Conservation (phyloP, 768 basidiomycete species). For the Russula olivacea region DNA sequence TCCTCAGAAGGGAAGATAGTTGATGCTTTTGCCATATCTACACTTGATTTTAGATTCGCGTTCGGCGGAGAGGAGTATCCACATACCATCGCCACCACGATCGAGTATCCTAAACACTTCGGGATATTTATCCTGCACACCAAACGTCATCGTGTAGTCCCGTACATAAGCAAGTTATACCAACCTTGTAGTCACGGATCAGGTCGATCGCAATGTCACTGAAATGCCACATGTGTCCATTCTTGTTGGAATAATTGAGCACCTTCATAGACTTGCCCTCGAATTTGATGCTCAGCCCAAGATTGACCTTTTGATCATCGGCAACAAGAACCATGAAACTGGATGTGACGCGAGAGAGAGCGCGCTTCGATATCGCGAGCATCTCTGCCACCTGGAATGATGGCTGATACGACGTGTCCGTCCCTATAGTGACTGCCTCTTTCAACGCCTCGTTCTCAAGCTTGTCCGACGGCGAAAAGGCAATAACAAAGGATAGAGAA, state of each 20-base stretch:
- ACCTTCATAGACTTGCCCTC: constrained; percentile 93
- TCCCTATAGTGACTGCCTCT: constrained; percentile 47
- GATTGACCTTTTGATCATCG: constrained; percentile 76
- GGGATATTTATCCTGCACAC: constrained; percentile 65
- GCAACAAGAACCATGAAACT: constrained; percentile 82
- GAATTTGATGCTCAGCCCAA: constrained; percentile 94
- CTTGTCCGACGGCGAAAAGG: constrained; percentile 86
- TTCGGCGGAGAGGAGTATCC: constrained; percentile 10
- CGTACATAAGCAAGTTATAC: background rate
- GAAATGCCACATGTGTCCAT: constrained; percentile 85
- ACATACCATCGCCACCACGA: constrained; percentile 61
- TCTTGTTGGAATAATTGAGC: constrained; percentile 83
- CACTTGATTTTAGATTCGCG: background rate
- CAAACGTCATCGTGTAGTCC: background rate
- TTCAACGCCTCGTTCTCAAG: constrained; percentile 77
- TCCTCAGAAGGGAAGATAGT: constrained; percentile 49
- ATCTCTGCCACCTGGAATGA: constrained; percentile 73
- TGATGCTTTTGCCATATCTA: constrained; percentile 67
- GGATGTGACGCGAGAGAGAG: constrained; percentile 85
- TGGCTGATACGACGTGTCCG: constrained; percentile 59
- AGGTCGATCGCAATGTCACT: constrained; percentile 81
- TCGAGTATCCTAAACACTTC: constrained; percentile 76
- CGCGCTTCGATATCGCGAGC: constrained; percentile 68
- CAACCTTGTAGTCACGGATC: constrained; percentile 77
- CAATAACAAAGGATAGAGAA: constrained; percentile 75